Percentiles rank a stretch among this genome's conserved stretches.
Evolutionary conservation across 208 protist species (phyloP).

Genomic region (Phytomonas sp.): DNA sequence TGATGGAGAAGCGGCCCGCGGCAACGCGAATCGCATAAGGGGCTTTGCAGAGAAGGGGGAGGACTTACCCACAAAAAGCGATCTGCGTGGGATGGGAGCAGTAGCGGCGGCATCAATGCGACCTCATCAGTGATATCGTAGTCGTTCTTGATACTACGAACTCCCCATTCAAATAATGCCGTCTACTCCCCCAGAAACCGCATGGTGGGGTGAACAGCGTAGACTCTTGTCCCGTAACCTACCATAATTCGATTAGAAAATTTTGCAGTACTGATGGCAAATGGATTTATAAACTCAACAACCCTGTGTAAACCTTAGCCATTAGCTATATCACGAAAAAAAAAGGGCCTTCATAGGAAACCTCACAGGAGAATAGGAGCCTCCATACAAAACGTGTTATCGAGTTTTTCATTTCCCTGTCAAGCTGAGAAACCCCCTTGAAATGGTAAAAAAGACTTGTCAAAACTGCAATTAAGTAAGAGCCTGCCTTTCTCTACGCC

Average conservation of each 20-base stretch:
- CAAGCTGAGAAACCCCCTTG: neutral
- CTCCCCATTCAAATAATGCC: neutral
- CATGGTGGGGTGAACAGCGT: neutral
- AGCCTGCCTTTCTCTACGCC: neutral
- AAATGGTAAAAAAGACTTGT: neutral
- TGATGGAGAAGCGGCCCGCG: neutral
- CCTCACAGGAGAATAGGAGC: neutral
- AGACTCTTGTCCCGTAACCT: neutral
- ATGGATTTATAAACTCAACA: conserved; percentile 62
- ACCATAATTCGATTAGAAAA: conserved; percentile 79
- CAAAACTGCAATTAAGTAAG: neutral
- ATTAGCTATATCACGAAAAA: conserved; percentile 5
- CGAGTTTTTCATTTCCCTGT: neutral
- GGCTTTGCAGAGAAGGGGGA: neutral
- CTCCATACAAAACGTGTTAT: neutral
- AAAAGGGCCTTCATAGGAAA: neutral
- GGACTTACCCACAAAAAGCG: neutral
- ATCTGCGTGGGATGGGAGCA: neutral
- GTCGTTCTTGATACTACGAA: neutral
- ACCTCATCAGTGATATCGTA: neutral
- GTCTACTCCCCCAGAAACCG: neutral
- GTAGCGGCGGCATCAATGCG: neutral
- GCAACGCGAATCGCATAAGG: neutral
- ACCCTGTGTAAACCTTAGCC: conserved; percentile 33
- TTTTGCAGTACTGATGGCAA: conserved; percentile 61